phyloP scores from a whole-genome alignment of 495 filamentous ascomycete species.

The Trichoderma erinaceum region DNA sequence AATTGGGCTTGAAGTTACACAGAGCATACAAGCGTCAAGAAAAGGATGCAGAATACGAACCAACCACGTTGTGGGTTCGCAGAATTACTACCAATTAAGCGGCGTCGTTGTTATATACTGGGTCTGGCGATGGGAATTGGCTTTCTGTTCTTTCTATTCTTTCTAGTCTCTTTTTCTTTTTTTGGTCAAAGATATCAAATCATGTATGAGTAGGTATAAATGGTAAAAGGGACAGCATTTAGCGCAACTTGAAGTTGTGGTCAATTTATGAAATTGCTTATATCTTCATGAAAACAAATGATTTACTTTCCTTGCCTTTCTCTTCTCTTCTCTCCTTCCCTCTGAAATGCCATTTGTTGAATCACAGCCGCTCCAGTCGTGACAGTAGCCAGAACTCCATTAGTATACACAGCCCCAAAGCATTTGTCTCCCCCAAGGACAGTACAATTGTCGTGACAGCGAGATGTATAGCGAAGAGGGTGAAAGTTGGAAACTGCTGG shows the following conservation, averaged over 20 bases:
- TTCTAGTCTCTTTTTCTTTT: background rate
- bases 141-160: background rate
- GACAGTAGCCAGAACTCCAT: background rate
- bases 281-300: background rate
- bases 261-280: background rate
- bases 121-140: background rate
- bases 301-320: background rate
- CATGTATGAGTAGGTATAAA: background rate
- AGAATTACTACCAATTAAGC: conserved; percentile 44
- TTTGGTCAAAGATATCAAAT: background rate
- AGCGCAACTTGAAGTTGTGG: background rate
- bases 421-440: background rate
- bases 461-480: background rate
- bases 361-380: background rate
- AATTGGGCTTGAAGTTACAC: conserved; percentile 76
- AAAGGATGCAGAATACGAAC: conserved; percentile 55
- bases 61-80: conserved; percentile 75
- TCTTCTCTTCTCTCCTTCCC: no score
- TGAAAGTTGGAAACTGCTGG: background rate
- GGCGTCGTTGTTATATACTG: background rate
- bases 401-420: background rate
- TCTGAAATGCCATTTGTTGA: background rate
- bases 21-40: conserved; percentile 72
- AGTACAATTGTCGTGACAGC: background rate
- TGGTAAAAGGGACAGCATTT: background rate